Base-by-base conservation (phyloP, 2,329 filamentous ascomycete species). In the Boeremia lycopersici region DNA sequence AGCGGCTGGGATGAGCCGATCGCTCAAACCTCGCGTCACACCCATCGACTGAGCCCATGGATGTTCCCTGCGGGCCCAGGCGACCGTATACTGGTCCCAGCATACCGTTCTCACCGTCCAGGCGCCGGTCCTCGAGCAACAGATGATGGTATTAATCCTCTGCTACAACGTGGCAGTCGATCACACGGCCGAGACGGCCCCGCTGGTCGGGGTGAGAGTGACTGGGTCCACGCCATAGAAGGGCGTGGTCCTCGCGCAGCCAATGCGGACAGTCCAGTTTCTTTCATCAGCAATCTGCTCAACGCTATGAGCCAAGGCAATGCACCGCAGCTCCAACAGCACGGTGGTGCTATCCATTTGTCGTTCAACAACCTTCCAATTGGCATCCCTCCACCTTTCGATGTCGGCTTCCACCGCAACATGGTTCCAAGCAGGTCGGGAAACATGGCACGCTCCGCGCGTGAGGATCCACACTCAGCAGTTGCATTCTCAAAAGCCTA, bases 91-190 rank as follows among this genome's bases (percentile, higher is more conserved):
- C 64, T 73, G 28, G 72, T 74, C 12, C 72, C 75, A 23, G 74
- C 79, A 75, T 79, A 84, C 61, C 76, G 81, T 57, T 75, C 78
- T 7, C 82, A 86, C 64, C 80, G 85, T 52, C 74, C 82, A 48
- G 81, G 81, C 41, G 78, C 77, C 17, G 79, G 83, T 29, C 77
- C 84, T 47, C 81, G 84, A 52, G 81, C 81, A 26, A 82, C 84
- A 30, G 91, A 96, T 61, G 93, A 97, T 70, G 92, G 91, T 3
- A 82, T 87, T 19, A 97, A 98, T 69, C 93, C 93, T 38, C 81
- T 98, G 11, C 84, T 98, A 48, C 89, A 92, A 61, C 88, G 90
- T 51, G 74, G 76, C 40, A 78, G 77, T 54, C 70, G 74, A 19
- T 59, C 69, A 5, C 66, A 68, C n/a, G 55, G 58, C 12, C 58